Base-by-base conservation (phyloP, 2,329 filamentous ascomycete genomes). In the Phaeoacremonium minimum region DNA sequence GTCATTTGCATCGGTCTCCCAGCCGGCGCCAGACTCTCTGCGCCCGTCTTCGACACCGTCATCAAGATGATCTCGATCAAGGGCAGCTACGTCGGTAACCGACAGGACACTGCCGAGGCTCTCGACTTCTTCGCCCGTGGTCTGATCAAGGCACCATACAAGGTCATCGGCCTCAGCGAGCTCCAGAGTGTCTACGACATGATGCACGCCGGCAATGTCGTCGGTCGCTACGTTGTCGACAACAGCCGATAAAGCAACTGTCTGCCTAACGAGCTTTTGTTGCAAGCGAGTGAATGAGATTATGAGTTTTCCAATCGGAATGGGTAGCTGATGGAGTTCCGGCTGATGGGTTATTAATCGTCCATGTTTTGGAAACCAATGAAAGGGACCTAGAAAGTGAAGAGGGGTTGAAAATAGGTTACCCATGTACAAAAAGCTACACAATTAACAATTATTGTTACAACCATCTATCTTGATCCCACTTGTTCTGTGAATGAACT, bases 21-120 rank as follows among this genome's bases (percentile, higher is more conserved):
- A 5, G 83, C 86, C 26, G 74, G 82, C 46, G 89, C 90, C 3
- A 85, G 73, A 63, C 75, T 96, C 46, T 77, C 77, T 50, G 89
- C 90, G 2, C 86, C 88, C 28, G 89, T 96, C 37, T 95, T 96
- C 60, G 83, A 90, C 56, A 87, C 85, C 7, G 91, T 96, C 44
- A 73, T 91, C 56, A 69, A 83, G 66, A 95, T 95, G 88, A 82
- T 96, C 68, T 82, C 66, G 52, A 96, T 97, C 73, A 87, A 87
- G 71, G 90, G 90, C 42, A 88, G 82, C 51, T 96, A 96, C 58
- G 91, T 97, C 48, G 91, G 91, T 40, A 96, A 95, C 71, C 79
- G 91, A 48, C 81, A 85, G 58, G 91, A 97, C 59, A 84, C 82
- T 1, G 77, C 82, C 36, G 91, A 97, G 70, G 90, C 91, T 4